These are phyloP conservation scores for Acacia acuminata DNA, from an alignment of 306 rosid species.

Conservation along the genomic window DNA sequence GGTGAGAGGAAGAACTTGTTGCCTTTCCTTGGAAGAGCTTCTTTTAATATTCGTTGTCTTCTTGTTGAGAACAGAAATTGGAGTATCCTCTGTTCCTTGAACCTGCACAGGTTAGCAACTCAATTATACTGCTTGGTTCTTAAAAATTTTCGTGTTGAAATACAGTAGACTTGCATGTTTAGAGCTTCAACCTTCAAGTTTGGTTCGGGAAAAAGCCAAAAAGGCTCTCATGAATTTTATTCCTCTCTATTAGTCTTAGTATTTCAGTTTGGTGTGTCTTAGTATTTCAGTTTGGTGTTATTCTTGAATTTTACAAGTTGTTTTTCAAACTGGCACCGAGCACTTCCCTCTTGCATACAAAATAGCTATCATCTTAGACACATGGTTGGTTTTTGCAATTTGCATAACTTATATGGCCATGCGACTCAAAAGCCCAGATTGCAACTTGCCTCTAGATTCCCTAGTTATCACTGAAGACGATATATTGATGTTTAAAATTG, in stretches of 20 bases:
- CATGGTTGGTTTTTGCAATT: conserved; percentile 8
- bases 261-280: background rate
- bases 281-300: background rate
- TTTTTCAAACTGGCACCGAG: background rate
- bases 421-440: background rate
- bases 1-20: conserved; percentile 21
- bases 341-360: background rate
- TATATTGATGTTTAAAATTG: background rate
- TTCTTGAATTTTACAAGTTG: background rate
- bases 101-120: conserved; percentile 40
- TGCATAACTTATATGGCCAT: conserved; percentile 21
- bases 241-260: conserved; percentile 5
- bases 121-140: conserved; percentile 3
- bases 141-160: conserved; percentile 4
- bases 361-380: background rate
- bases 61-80: conserved; percentile 13
- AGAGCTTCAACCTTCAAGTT: background rate
- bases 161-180: conserved; percentile 15
- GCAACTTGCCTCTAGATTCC: conserved; percentile 3
- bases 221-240: conserved; percentile 16
- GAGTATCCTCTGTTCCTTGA: conserved; percentile 23
- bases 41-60: conserved; percentile 19
- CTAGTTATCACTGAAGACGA: background rate
- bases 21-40: conserved; percentile 25
- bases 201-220: background rate